Evolutionary conservation across 345 rosid species (phyloP).

Genomic region (Clarkia xantiana): DNA sequence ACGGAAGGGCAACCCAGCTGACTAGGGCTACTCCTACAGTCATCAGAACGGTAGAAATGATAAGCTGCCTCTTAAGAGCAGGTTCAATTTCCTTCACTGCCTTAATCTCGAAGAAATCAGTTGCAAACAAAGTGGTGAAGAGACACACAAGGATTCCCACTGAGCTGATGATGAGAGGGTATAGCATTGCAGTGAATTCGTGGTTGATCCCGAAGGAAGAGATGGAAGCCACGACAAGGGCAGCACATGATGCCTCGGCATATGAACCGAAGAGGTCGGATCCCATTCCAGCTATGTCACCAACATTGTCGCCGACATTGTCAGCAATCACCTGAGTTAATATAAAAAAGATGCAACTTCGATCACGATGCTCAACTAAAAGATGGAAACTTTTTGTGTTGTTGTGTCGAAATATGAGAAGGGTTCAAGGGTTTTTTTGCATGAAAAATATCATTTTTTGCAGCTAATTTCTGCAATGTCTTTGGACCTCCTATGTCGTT

Average conservation of each 20-base stretch:
- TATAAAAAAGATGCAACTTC: neutral
- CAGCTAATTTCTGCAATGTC: too few relatives aligned
- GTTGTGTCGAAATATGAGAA: too few relatives aligned
- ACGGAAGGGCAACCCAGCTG: constrained; percentile 46
- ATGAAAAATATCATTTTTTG: too few relatives aligned
- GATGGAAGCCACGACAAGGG: constrained; percentile 64
- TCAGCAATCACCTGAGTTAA: constrained; percentile 62
- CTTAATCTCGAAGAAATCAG: constrained; percentile 64
- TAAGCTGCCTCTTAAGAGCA: constrained; percentile 53
- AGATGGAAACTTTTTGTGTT: too few relatives aligned
- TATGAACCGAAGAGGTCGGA: constrained; percentile 69
- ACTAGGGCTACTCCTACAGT: constrained; percentile 47
- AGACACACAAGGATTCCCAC: constrained; percentile 57
- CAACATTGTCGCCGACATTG: constrained; percentile 78
- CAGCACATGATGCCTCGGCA: constrained; percentile 73
- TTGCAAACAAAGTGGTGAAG: constrained; percentile 63
- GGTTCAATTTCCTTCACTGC: constrained; percentile 60
- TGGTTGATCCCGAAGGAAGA: constrained; percentile 65
- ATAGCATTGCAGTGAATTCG: constrained; percentile 54
- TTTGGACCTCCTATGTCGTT: too few relatives aligned
- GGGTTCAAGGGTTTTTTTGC: too few relatives aligned
- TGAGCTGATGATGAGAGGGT: constrained; percentile 61
- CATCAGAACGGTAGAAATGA: constrained; percentile 59
- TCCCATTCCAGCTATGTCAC: constrained; percentile 82
- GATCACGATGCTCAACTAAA: neutral